Percentiles rank a stretch among this genome's conserved stretches.
Evolutionary conservation across 1,284 basidiomycete genomes (phyloP).

Genomic region (Mycosarcoma mackinlayi): DNA sequence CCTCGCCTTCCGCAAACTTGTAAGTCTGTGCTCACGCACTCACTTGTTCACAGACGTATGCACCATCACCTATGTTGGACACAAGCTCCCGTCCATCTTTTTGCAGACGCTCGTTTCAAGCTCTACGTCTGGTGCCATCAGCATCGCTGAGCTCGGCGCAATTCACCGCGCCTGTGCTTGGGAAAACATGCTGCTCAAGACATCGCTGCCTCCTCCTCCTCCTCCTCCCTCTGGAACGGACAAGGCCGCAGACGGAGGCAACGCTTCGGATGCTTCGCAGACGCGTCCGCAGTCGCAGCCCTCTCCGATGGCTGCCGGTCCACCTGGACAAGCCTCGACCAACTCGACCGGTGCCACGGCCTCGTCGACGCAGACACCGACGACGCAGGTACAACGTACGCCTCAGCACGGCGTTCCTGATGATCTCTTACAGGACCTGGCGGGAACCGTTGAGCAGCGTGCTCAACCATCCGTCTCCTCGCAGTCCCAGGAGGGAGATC

Average conservation of each 20-base stretch:
- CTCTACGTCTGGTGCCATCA: constrained; percentile 73
- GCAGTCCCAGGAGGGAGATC: constrained; percentile 28
- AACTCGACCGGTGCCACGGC: constrained; percentile 2
- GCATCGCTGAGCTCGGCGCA: constrained; percentile 78
- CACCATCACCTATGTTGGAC: constrained; percentile 82
- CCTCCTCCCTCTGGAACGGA: constrained; percentile 6
- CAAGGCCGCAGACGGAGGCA: constrained; percentile 17
- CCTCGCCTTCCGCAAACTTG: constrained; percentile 78
- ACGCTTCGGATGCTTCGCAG: constrained; percentile 16
- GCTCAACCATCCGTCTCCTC: constrained; percentile 12
- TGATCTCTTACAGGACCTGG: constrained; percentile 43
- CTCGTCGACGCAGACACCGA: constrained; percentile 9
- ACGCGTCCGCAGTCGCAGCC: constrained; percentile 7
- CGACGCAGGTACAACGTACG: constrained; percentile 28
- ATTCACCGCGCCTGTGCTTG: constrained; percentile 86
- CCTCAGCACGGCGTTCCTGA: constrained; percentile 39
- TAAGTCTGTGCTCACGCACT: constrained; percentile 81
- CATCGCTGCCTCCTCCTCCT: constrained; percentile 44
- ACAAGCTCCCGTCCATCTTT: constrained; percentile 79
- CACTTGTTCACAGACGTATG: constrained; percentile 89
- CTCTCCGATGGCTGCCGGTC: not conserved
- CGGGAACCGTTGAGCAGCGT: constrained; percentile 44
- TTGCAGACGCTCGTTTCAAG: constrained; percentile 72
- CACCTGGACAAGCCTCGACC: not conserved
- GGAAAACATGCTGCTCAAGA: constrained; percentile 84